phyloP scores from a whole-genome alignment of 805 yeast genomes.

The Starmerella bacillaris region DNA sequence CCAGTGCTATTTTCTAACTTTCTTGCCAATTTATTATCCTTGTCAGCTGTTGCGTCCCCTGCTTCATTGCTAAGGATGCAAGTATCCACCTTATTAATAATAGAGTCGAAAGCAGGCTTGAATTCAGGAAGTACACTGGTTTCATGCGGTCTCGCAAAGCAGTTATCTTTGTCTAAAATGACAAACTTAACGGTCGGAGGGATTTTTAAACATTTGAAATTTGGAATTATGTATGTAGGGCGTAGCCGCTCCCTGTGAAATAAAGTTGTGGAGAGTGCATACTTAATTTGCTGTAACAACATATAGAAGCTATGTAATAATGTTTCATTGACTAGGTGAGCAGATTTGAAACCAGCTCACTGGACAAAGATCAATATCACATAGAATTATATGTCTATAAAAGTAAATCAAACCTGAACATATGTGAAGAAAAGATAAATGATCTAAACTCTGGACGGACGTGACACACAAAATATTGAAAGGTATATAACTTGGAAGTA shows the following conservation, averaged over 20 bases:
- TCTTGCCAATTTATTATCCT: conserved; percentile 38
- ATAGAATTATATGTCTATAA: too few species aligned
- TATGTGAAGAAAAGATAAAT: too few species aligned
- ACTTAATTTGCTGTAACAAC: too few species aligned
- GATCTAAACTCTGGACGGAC: too few species aligned
- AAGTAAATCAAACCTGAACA: too few species aligned
- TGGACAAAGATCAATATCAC: too few species aligned
- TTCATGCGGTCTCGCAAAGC: conserved; percentile 72
- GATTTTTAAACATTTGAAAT: conserved; percentile 11
- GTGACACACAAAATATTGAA: too few species aligned
- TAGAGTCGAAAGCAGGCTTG: conserved; percentile 26
- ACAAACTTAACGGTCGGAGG: conserved; percentile 41
- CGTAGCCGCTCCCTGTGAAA: conserved; percentile 3
- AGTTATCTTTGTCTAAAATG: conserved; percentile 86
- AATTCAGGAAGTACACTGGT: conserved; percentile 31
- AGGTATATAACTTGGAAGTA: too few species aligned
- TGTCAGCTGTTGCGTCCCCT: conserved; percentile 61
- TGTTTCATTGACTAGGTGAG: too few species aligned
- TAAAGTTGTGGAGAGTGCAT: neutral
- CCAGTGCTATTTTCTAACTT: conserved; percentile 39
- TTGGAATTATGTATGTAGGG: conserved; percentile 11
- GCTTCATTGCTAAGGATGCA: conserved; percentile 87
- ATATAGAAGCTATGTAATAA: too few species aligned
- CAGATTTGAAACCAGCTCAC: too few species aligned
- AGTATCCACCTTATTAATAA: conserved; percentile 25